Evolutionary conservation across 768 basidiomycete genomes (phyloP), one percentile per base, ranked within the genome.

Genomic region (Suillus sp.): DNA sequence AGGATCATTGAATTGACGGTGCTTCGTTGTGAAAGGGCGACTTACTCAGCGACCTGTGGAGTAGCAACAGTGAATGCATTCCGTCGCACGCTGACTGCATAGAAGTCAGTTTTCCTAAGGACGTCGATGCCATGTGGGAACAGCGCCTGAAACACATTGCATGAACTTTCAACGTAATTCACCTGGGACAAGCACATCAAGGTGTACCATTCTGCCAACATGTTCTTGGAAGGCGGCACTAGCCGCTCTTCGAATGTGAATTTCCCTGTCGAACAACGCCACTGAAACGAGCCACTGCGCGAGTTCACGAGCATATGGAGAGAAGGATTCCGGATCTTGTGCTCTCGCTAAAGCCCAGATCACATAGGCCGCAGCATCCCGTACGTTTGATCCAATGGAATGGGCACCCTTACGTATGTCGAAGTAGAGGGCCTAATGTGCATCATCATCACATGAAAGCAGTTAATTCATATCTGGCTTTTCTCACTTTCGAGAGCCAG

Each of bases 171-270:
- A 65, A 64, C 53, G 40, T 65, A 62, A 57, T 59, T 37, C 13
- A 60, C 54, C 54, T 35, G 57, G 27, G 56, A 51, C 25, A 60
- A 62, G 27, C 48, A 63, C 54, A 47, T 57, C 37, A 38, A 16
- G 7, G 32, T 75, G 74, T 71, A 97, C 96, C 79, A 91, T 90
- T 72, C 97, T 81, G 14, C 97, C 97, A 43, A 98, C 97, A 70
- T 91, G 90, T 78, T 99, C 97, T 76, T 99, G 97, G 73, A 93
- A 99, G 14, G 96, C 93, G 20, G 97, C 97, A 75, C 96, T 99
- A 14, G 96, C 96, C 16, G 97, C 96, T 67, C 97, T 80, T 30
- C 97, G 85, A 61, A 99, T 95, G 65, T 94, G 93, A 34, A 98
- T 87, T 75, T 99, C 97, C 37, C 97, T 86, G 78, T 99, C 97